Conservation (phyloP, 108 stramenopile species). For the Conticribra guillardii region DNA sequence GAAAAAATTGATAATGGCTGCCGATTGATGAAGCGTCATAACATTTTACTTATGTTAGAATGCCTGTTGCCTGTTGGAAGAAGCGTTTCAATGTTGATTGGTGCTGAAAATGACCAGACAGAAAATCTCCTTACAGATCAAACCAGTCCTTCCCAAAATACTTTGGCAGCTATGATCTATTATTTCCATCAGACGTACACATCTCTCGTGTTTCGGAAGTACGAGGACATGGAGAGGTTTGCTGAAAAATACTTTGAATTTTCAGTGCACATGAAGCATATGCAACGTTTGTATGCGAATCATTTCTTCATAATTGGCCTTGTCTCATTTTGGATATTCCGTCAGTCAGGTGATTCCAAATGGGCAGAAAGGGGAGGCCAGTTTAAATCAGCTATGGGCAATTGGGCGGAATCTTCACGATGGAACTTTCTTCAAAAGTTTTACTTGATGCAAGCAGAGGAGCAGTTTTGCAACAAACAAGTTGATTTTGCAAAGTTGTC, state of each 20-base stretch:
- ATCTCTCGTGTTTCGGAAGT: slow-evolving; percentile 10
- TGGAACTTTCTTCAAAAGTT: slow-evolving; percentile 36
- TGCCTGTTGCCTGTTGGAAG: too few relatives aligned
- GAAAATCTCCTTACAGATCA: too few relatives aligned
- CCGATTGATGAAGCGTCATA: too few relatives aligned
- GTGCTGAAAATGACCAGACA: too few relatives aligned
- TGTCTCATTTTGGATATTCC: slow-evolving; percentile 6
- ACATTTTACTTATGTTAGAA: too few relatives aligned
- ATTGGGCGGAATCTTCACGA: slow-evolving; percentile 2
- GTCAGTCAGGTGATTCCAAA: neutral
- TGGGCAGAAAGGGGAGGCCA: neutral
- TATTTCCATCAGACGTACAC: slow-evolving; percentile 14
- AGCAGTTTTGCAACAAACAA: slow-evolving; percentile 6
- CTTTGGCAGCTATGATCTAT: neutral
- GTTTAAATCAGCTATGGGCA: neutral
- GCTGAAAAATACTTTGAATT: slow-evolving; percentile 1
- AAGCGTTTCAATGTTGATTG: too few relatives aligned
- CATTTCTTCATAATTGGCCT: slow-evolving; percentile 10
- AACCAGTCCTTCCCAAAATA: too few relatives aligned
- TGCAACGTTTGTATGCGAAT: neutral
- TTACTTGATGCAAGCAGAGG: slow-evolving; percentile 23
- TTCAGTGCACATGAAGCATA: neutral
- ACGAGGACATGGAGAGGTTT: neutral
- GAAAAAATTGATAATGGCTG: too few relatives aligned
- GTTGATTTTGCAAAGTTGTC: too few relatives aligned